A percentile compares a stretch with the other conserved stretches of the same genome.
phyloP scores from a whole-genome alignment of 2,329 filamentous ascomycete genomes.

The Xylariaceae sp. region DNA sequence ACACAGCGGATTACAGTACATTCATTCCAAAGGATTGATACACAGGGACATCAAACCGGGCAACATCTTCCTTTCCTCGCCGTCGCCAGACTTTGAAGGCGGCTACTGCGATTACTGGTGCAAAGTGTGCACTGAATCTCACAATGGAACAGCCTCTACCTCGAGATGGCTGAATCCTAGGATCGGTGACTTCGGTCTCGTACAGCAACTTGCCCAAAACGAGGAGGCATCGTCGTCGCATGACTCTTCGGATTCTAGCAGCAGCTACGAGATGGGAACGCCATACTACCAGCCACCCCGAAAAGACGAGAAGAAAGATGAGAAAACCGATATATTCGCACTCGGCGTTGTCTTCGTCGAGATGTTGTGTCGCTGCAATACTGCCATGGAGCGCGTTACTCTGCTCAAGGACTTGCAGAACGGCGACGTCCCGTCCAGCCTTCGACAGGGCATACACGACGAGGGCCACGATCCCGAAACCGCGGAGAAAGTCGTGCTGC shows the following conservation, averaged over 20 bases:
- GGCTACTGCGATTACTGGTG: conserved; percentile 29
- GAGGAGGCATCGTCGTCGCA: conserved; percentile 26
- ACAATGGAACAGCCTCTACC: background rate
- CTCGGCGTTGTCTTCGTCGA: conserved; percentile 58
- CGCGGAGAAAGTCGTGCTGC: conserved; percentile 14
- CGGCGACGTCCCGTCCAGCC: conserved; percentile 19
- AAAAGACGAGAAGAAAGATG: conserved; percentile 34
- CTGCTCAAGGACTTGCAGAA: conserved; percentile 26
- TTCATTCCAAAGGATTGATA: conserved; percentile 55
- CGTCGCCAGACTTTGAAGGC: conserved; percentile 29
- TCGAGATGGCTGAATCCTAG: conserved; percentile 48
- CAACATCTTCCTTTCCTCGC: conserved; percentile 57
- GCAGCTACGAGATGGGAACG: conserved; percentile 47
- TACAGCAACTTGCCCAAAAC: conserved; percentile 43
- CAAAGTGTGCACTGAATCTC: conserved; percentile 13
- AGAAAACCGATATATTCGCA: conserved; percentile 56
- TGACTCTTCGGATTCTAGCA: conserved; percentile 21
- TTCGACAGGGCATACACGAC: conserved; percentile 13
- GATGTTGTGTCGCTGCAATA: conserved; percentile 49
- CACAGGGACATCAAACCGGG: conserved; percentile 63
- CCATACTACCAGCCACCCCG: conserved; percentile 54
- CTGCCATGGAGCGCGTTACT: conserved; percentile 42
- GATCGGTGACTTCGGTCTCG: conserved; percentile 63
- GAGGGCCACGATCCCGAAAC: conserved; percentile 22
- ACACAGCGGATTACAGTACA: conserved; percentile 56